Evolutionary conservation across 164 flowering plant species (phyloP), one percentile per base, ranked within the genome.

Genomic region (Berberis vulgaris): DNA sequence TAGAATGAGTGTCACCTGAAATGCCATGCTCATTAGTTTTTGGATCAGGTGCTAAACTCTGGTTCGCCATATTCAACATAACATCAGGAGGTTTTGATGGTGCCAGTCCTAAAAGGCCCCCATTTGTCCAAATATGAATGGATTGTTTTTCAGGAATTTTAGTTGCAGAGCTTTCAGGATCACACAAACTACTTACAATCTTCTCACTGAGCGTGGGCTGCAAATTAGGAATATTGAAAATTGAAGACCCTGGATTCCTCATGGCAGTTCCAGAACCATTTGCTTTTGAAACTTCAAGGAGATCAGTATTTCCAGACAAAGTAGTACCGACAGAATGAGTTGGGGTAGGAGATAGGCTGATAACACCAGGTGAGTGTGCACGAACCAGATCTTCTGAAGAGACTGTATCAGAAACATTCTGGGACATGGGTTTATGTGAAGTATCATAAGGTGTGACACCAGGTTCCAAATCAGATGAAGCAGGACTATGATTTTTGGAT

Each of bases 71-170:
- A 72, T 64, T 77, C 57, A 76, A 43, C 13, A 54, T 65, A 60
- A 63, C 77, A 73, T 77, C 92, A 40, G 89, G 84, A 76, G 99
- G 96, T 74, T 89, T 94, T 62, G 96, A 84, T 56, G 99, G 99
- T 77, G 80, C 72, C 59, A 94, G 91, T 50, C 97, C 97, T 45
- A 94, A 72, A 42, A 94, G 77, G 58, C 87, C 83, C 56, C 99
- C 99, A 77, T 91, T 94, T 57, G 96, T 91, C 99, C 99, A 94
- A 73, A 89, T 69, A 7, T 49, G 66, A 55, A 78, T 67, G 55
- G 89, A 65, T 46, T 68, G 52, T 60, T 50, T 66, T 65, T 56
- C 67, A 38, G 84, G 69, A 69, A 67, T 45, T 64, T 71, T 74
- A 67, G 72, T 65, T 40, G 64, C 64, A 65, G 81, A 65, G 60